These are phyloP conservation scores for Lepidopterella palustris DNA, from an alignment of 495 filamentous ascomycete species.

Conservation along the genomic window DNA sequence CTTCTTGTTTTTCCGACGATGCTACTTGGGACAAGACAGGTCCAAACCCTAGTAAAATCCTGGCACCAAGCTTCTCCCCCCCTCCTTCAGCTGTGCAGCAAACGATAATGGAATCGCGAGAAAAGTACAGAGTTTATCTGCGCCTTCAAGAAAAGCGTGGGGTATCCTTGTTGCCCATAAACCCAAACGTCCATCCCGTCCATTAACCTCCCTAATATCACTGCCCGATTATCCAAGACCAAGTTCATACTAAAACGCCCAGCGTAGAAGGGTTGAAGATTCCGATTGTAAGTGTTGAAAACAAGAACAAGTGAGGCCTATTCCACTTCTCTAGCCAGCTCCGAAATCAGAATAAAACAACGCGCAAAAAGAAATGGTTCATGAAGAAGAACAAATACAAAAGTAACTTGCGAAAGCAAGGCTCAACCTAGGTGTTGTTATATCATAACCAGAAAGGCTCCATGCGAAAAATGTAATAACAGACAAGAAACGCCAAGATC, in stretches of 20 bases:
- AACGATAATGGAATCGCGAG: neutral
- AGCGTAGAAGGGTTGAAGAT: neutral
- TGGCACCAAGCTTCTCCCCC: no score
- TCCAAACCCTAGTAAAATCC: no score
- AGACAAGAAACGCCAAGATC: neutral
- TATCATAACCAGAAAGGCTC: neutral
- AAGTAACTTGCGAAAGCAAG: neutral
- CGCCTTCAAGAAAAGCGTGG: constrained; percentile 15
- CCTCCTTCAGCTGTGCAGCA: neutral
- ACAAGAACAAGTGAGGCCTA: neutral
- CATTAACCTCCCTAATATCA: neutral
- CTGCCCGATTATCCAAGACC: neutral
- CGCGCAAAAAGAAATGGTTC: neutral
- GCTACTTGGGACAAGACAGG: neutral
- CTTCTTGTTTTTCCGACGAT: no score
- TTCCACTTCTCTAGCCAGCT: neutral
- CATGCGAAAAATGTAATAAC: neutral
- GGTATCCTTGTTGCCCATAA: constrained; percentile 19
- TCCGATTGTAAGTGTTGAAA: neutral
- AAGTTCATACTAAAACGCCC: constrained; percentile 1
- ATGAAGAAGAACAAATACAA: neutral
- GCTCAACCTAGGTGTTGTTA: no score
- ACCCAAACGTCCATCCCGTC: neutral
- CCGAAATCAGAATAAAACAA: neutral
- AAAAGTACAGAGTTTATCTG: constrained; percentile 5